Conservation (phyloP, 306 rosid genomes). For the Rosa rugosa region DNA sequence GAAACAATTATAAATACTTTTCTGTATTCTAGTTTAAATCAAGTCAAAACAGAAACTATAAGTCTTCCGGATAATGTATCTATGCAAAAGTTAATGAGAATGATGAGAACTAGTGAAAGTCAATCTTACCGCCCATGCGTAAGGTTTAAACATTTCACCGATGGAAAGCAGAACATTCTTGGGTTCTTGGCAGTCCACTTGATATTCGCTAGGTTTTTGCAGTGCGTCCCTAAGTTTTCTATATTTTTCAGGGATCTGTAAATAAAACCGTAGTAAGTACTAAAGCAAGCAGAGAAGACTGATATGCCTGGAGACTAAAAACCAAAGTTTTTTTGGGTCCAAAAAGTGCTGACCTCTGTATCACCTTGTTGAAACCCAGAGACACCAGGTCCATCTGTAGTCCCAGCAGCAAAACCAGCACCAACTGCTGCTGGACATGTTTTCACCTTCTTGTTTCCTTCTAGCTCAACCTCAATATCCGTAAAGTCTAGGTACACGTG, state of each 20-base stretch:
- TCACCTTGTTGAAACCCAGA: conserved; percentile 89
- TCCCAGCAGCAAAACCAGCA: conserved; percentile 94
- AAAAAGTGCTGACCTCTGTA: conserved; percentile 40
- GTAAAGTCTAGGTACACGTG: conserved; percentile 74
- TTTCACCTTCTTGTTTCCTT: conserved; percentile 41
- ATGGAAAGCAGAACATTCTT: conserved; percentile 68
- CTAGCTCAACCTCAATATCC: conserved; percentile 53
- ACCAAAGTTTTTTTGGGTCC: no score
- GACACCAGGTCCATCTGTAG: conserved; percentile 84
- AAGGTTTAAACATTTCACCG: conserved; percentile 81
- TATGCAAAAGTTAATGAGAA: neutral
- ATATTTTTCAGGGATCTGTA: conserved; percentile 62
- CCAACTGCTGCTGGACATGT: conserved; percentile 92
- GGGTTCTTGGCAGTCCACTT: conserved; percentile 72
- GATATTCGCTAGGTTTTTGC: conserved; percentile 60
- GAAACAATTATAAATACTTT: neutral
- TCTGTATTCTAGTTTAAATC: neutral
- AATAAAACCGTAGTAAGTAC: neutral
- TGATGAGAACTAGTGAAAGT: neutral
- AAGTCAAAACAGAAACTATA: neutral
- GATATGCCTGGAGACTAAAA: neutral
- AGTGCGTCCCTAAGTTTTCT: conserved; percentile 46
- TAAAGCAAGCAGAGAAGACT: neutral
- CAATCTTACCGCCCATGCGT: conserved; percentile 78
- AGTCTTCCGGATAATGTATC: neutral